These are phyloP conservation scores for Saposhnikovia divaricata DNA, from an alignment of 129 eudicot genomes.

Conservation along the genomic window DNA sequence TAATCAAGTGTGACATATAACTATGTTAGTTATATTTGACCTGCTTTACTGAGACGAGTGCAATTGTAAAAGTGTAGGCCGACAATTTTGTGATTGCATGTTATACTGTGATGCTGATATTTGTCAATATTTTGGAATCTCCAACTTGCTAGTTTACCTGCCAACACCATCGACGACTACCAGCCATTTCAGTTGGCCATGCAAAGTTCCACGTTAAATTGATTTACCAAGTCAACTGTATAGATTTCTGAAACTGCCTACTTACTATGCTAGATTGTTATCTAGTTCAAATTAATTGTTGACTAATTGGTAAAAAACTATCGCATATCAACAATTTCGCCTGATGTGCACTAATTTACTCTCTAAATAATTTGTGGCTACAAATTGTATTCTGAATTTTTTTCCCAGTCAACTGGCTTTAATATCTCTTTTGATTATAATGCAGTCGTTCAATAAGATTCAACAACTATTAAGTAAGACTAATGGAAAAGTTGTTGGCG, in stretches of 20 bases:
- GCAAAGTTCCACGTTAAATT: neutral
- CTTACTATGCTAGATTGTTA: neutral
- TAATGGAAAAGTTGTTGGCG: conserved; percentile 86
- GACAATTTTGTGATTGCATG: neutral
- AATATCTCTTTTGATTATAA: neutral
- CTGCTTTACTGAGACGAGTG: neutral
- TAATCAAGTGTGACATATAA: neutral
- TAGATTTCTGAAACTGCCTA: neutral
- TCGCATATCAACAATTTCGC: neutral
- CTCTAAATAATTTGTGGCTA: neutral
- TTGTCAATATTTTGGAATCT: neutral
- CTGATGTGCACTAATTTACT: neutral
- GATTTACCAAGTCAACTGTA: neutral
- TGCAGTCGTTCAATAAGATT: conserved; percentile 82
- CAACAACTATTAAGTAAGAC: conserved; percentile 79
- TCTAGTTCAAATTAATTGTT: neutral
- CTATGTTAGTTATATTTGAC: neutral
- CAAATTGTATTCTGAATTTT: neutral
- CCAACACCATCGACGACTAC: neutral
- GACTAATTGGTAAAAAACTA: neutral
- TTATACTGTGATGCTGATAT: neutral
- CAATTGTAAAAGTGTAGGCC: neutral
- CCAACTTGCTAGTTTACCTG: neutral
- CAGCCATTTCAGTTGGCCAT: neutral
- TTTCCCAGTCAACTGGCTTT: neutral